Conservation (phyloP, 2,329 filamentous ascomycete species). For the Pseudocercospora musae region DNA sequence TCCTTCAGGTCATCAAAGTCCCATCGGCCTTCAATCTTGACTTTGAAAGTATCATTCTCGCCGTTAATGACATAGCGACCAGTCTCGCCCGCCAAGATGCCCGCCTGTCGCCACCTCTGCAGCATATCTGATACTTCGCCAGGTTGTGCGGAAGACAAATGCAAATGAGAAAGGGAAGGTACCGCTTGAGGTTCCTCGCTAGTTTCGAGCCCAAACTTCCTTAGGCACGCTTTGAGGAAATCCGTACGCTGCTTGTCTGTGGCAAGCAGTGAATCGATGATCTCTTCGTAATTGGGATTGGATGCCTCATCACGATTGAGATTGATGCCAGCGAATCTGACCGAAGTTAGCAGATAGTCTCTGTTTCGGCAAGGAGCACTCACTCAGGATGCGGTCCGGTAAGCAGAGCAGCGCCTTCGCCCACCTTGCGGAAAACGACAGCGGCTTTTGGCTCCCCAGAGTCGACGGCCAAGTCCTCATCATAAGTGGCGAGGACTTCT, state of each 20-base stretch:
- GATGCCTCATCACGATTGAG: conserved; percentile 60
- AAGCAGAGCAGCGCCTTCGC: conserved; percentile 73
- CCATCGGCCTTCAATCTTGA: conserved; percentile 59
- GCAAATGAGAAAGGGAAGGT: conserved; percentile 76
- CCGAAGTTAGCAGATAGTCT: conserved; percentile 9
- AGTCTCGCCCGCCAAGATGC: conserved; percentile 49
- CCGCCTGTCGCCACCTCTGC: conserved; percentile 62
- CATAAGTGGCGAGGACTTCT: conserved; percentile 78
- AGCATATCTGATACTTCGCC: conserved; percentile 66
- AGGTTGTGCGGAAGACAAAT: conserved; percentile 69
- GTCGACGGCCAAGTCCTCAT: conserved; percentile 70
- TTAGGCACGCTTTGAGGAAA: conserved; percentile 76
- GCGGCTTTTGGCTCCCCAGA: conserved; percentile 71
- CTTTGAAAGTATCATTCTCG: conserved; percentile 73
- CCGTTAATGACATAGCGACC: conserved; percentile 72
- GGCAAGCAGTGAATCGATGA: conserved; percentile 64
- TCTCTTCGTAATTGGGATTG: conserved; percentile 66
- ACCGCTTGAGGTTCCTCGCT: conserved; percentile 65
- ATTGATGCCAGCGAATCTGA: conserved; percentile 77
- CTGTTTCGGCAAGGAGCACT: conserved; percentile 30
- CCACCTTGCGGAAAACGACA: conserved; percentile 77
- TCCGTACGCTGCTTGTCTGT: conserved; percentile 67
- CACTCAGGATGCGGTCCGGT: conserved; percentile 93
- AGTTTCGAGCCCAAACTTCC: conserved; percentile 77
- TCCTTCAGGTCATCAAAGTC: conserved; percentile 41